Conservation (phyloP, 495 filamentous ascomycete genomes). For the Hypomontagnella submonticulosa region DNA sequence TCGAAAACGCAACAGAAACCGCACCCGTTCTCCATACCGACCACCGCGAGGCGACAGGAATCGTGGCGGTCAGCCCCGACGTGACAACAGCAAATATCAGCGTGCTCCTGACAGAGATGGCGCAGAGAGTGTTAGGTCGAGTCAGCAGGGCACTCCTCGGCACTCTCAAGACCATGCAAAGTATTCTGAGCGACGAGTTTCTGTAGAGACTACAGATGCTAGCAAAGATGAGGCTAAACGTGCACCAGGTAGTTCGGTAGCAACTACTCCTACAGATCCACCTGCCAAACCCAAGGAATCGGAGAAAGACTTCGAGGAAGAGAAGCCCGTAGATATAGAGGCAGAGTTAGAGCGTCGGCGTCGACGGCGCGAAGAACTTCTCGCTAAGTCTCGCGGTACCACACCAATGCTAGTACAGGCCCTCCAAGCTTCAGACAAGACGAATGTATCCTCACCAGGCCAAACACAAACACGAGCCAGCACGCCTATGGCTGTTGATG, state of each 20-base stretch:
- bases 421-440: conserved; percentile 70
- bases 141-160: conserved; percentile 41
- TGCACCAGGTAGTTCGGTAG: conserved; percentile 67
- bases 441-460: conserved; percentile 65
- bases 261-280: conserved; percentile 41
- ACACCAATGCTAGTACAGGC: conserved; percentile 82
- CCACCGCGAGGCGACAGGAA: conserved; percentile 56
- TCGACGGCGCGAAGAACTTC: conserved; percentile 86
- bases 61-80: conserved; percentile 49
- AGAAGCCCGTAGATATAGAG: conserved; percentile 76
- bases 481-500: conserved; percentile 54
- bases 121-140: conserved; percentile 33
- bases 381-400: conserved; percentile 80
- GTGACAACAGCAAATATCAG: conserved; percentile 36
- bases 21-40: conserved; percentile 72
- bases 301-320: conserved; percentile 56
- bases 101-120: conserved; percentile 37
- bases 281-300: conserved; percentile 40
- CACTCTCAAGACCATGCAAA: conserved; percentile 39
- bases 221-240: conserved; percentile 73
- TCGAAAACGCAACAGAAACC: conserved; percentile 73
- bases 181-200: conserved; percentile 44
- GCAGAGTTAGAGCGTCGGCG: conserved; percentile 86
- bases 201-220: conserved; percentile 51
- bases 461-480: conserved; percentile 58